Conservation (phyloP, 345 rosid genomes). For the Syzygium oleosum region DNA sequence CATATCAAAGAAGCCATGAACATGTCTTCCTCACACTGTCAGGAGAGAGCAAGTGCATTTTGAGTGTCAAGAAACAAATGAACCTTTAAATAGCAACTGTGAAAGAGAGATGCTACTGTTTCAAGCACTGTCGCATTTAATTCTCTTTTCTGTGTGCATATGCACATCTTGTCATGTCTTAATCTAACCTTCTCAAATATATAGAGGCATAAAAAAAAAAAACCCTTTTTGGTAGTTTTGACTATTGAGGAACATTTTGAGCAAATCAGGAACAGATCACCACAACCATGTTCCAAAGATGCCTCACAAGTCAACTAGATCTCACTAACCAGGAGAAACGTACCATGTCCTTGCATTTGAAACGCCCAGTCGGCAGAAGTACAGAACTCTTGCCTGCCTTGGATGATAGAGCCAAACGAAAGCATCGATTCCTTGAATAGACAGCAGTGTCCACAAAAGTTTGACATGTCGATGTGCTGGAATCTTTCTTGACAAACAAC, state of each 20-base stretch:
- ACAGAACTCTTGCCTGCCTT: constrained; percentile 86
- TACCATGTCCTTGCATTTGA: constrained; percentile 81
- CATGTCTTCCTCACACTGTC: constrained; percentile 71
- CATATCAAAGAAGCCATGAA: constrained; percentile 91
- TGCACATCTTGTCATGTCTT: neutral
- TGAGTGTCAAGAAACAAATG: neutral
- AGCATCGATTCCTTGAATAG: constrained; percentile 91
- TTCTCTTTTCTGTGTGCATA: neutral
- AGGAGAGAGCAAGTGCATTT: neutral
- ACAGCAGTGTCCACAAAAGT: constrained; percentile 90
- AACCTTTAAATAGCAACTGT: neutral
- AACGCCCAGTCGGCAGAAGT: constrained; percentile 81
- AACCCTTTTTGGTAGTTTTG: neutral
- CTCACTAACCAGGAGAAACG: constrained; percentile 4
- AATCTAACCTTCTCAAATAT: neutral
- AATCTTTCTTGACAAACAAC: constrained; percentile 61
- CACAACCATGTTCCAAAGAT: neutral
- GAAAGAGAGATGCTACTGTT: neutral
- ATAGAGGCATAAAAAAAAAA: neutral
- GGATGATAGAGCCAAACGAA: constrained; percentile 81
- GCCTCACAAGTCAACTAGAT: neutral
- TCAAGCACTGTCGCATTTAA: neutral
- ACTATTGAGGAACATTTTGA: neutral
- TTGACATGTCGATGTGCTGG: constrained; percentile 36
- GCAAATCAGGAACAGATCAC: neutral